Base-by-base conservation (phyloP, 768 basidiomycete species). In the Rubroboletus satanas region DNA sequence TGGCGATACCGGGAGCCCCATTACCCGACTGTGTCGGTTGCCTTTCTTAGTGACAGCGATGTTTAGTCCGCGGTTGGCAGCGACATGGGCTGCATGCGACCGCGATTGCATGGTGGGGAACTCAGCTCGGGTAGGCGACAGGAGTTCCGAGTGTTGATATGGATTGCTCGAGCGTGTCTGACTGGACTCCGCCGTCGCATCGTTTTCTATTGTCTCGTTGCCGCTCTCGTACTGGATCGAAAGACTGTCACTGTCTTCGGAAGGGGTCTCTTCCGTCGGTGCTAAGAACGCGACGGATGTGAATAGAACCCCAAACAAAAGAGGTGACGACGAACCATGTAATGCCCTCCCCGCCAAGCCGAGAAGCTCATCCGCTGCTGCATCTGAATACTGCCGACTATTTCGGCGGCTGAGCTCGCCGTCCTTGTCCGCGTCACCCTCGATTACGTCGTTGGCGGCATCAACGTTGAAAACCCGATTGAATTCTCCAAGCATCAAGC, bases 401-500 rank as follows among this genome's bases (percentile, higher is more conserved):
- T 94, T 94, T 61, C 92, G 81, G 56, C 84, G 83, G 65, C 78
- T 75, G 41, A 77, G 69, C 23, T 79, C 80, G 37, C 58, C 71
- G n/a, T 67, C 68, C 31, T 65, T 55, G 31, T 71, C 72, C 15
- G 52, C 59, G 18, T 64, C 65, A 11, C 49, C 63, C 35, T 61
- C 62, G 17, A 15, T 51, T n/a, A 45, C 37, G 45, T 61, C 64
- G 32, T 74, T 68, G 39, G 54, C 67, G 54, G 64, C 67, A 59
- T 82, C 85, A 49, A 93, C 91, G 63, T 93, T 93, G 78, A 97
- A 97, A 21, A 96, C 93, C 15, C 85, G 82, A 62, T 91, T 92
- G 74, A 95, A 98, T 68, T 97, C 92, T 53, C 84, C 87, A 31
- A 98, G 81, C 85, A 98, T 92, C 59, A 97, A 74, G 66, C 91